phyloP scores from a whole-genome alignment of 306 rosid genomes.

The Heteromeles arbutifolia region DNA sequence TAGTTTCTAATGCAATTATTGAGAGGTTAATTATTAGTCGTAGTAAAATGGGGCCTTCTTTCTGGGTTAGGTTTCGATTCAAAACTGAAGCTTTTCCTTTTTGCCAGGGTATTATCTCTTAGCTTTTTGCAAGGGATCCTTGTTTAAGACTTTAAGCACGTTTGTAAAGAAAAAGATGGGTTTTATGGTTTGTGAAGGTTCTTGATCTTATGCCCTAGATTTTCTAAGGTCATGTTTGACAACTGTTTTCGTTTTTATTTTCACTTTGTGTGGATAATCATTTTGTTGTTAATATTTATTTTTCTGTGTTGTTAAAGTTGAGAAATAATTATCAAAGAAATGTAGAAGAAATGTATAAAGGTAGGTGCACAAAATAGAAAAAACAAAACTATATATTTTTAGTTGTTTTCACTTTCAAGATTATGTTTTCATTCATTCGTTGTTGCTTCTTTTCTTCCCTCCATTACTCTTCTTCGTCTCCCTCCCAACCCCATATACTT shows the following conservation, averaged over 20 bases:
- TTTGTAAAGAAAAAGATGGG: background rate
- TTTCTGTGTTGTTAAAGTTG: too few species aligned
- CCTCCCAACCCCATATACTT: too few species aligned
- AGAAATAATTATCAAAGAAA: too few species aligned
- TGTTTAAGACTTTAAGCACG: slow-evolving; percentile 1
- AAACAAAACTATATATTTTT: too few species aligned
- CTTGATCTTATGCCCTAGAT: too few species aligned
- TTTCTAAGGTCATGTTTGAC: background rate
- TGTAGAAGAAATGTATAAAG: too few species aligned
- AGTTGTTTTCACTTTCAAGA: too few species aligned
- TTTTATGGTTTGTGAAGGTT: slow-evolving; percentile 16
- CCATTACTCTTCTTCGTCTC: too few species aligned
- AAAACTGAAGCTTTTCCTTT: slow-evolving; percentile 11
- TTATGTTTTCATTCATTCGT: too few species aligned
- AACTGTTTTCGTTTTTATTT: background rate
- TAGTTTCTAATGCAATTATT: background rate
- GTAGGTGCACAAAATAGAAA: background rate
- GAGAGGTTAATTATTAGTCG: slow-evolving; percentile 19
- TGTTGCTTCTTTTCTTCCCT: too few species aligned
- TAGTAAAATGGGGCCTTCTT: background rate
- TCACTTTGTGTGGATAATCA: too few species aligned
- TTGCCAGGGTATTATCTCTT: slow-evolving; percentile 9
- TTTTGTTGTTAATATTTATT: too few species aligned
- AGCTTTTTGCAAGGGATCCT: background rate
- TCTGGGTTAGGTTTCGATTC: slow-evolving; percentile 12